A percentile compares a stretch with the other conserved stretches of the same genome.
Evolutionary conservation across 345 rosid species (phyloP).

Genomic region (Brassica rapa): DNA sequence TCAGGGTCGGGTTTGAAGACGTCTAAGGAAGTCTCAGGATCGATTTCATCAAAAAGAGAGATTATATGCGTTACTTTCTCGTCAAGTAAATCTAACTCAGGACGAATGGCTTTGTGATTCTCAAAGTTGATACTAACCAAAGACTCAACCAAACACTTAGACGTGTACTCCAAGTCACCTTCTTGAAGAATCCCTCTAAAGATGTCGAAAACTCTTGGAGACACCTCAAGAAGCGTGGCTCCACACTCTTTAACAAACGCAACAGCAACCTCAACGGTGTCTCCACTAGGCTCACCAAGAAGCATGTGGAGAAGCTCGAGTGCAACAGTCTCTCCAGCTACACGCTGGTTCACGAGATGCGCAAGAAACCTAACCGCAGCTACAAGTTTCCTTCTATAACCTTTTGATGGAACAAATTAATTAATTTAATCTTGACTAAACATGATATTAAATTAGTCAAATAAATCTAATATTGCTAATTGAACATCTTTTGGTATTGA

Average conservation of each 20-base stretch:
- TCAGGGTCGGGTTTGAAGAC: conserved; percentile 57
- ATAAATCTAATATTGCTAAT: not conserved
- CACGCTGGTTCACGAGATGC: conserved; percentile 31
- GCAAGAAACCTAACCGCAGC: conserved; percentile 72
- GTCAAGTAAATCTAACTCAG: conserved; percentile 61
- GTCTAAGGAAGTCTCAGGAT: conserved; percentile 59
- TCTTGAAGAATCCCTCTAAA: conserved; percentile 57
- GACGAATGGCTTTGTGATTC: conserved; percentile 67
- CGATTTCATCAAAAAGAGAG: conserved; percentile 54
- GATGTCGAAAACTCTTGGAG: not conserved
- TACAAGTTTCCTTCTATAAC: too few relatives aligned
- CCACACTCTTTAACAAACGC: conserved; percentile 63
- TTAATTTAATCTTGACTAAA: too few relatives aligned
- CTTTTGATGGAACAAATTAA: not conserved
- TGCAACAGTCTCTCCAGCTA: conserved; percentile 58
- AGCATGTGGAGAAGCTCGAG: conserved; percentile 61
- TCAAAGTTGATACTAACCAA: conserved; percentile 51
- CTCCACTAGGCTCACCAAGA: conserved; percentile 66
- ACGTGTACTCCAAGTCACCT: conserved; percentile 68
- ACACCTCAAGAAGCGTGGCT: not conserved
- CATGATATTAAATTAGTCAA: not conserved
- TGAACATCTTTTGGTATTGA: not conserved
- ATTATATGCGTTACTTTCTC: conserved; percentile 68
- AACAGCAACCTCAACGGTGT: conserved; percentile 80
- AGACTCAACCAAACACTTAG: conserved; percentile 65